Evolutionary conservation across 805 yeast genomes (phyloP).

Genomic region (Zygosaccharomyces pseudorouxii): DNA sequence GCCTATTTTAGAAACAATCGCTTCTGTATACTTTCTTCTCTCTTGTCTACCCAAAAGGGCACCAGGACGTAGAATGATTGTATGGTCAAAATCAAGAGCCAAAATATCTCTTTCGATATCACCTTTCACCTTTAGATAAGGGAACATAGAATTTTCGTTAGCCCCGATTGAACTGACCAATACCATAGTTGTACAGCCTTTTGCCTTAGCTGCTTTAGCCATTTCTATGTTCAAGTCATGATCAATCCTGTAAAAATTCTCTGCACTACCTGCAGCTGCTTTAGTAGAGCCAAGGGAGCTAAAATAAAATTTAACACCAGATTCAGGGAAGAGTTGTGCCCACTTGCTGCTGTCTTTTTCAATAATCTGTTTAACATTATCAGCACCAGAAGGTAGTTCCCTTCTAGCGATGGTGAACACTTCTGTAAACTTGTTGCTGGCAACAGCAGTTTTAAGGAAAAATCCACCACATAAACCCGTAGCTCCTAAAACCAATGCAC

Average conservation of each 20-base stretch:
- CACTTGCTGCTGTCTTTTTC: constrained; percentile 49
- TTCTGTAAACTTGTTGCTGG: constrained; percentile 36
- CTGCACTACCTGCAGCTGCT: constrained; percentile 67
- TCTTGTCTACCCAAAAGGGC: constrained; percentile 56
- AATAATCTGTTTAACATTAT: constrained; percentile 37
- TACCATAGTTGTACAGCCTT: constrained; percentile 64
- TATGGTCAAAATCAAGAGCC: constrained; percentile 59
- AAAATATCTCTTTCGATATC: constrained; percentile 64
- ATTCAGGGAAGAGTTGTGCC: constrained; percentile 39
- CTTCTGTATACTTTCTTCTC: constrained; percentile 39
- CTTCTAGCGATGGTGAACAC: constrained; percentile 53
- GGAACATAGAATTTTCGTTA: constrained; percentile 47
- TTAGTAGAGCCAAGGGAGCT: constrained; percentile 75
- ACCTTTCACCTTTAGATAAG: constrained; percentile 69
- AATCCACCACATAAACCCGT: constrained; percentile 74
- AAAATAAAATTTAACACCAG: constrained; percentile 43
- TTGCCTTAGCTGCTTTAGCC: constrained; percentile 68
- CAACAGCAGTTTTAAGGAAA: constrained; percentile 45
- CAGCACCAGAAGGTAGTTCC: constrained; percentile 33
- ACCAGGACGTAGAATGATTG: constrained; percentile 79
- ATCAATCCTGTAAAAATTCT: constrained; percentile 65
- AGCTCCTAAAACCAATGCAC: constrained; percentile 54
- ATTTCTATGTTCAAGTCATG: constrained; percentile 63
- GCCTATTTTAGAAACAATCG: constrained; percentile 34
- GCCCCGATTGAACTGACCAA: constrained; percentile 69